A percentile compares a stretch with the other conserved stretches of the same genome.
Conservation (phyloP, 2,329 filamentous ascomycete genomes). For the Dactylonectria estremocensis region DNA sequence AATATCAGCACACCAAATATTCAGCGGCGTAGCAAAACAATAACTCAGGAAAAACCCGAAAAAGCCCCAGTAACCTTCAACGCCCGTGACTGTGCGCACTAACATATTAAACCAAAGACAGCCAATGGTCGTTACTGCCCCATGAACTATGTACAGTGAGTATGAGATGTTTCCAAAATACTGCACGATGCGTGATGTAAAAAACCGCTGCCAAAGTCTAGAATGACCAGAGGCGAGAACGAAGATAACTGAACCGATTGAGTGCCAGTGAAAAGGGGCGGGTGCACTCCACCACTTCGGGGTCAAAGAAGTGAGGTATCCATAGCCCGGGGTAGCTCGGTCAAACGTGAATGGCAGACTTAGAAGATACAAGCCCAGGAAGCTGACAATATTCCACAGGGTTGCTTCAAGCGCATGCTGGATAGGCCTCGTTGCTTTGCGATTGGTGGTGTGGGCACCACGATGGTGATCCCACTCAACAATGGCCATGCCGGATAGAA, state of each 20-base stretch:
- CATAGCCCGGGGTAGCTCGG: constrained; percentile 70
- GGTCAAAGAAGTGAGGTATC: constrained; percentile 62
- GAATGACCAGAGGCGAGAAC: constrained; percentile 66
- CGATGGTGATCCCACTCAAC: constrained; percentile 69
- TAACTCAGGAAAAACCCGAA: constrained; percentile 64
- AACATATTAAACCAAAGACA: constrained; percentile 67
- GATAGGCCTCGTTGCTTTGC: constrained; percentile 5
- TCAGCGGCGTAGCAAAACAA: constrained; percentile 62
- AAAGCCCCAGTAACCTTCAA: constrained; percentile 61
- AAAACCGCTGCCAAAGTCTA: constrained; percentile 63
- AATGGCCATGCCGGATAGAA: constrained; percentile 67
- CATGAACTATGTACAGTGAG: constrained; percentile 74
- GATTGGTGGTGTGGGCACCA: constrained; percentile 56
- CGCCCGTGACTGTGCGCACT: constrained; percentile 64
- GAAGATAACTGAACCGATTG: constrained; percentile 66
- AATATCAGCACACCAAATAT: constrained; percentile 69
- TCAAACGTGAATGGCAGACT: no score
- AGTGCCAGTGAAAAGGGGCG: no score
- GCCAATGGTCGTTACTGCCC: constrained; percentile 66
- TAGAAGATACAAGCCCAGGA: constrained; percentile 68
- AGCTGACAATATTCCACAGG: constrained; percentile 60
- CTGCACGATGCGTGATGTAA: constrained; percentile 65
- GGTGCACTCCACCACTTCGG: constrained; percentile 65
- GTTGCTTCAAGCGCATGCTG: background rate
- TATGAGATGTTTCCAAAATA: constrained; percentile 75